Conservation (phyloP, 495 filamentous ascomycete genomes). For the Annulohypoxylon bovei region DNA sequence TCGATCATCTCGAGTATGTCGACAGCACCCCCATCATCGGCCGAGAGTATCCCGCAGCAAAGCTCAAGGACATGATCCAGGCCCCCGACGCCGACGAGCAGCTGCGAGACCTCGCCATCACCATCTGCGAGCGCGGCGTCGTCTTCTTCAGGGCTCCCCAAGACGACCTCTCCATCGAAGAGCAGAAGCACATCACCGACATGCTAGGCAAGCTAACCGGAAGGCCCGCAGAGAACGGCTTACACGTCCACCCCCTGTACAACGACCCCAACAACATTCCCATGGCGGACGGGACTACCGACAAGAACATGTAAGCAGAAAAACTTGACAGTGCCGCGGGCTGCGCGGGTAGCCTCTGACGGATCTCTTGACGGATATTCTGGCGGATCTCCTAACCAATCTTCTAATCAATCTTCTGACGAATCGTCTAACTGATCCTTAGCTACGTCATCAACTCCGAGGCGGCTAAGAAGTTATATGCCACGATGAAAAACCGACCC, state of each 20-base stretch:
- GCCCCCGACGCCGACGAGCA: conserved; percentile 73
- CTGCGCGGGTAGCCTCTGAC: too few relatives aligned
- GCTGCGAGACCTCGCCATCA: conserved; percentile 69
- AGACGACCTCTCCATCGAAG: conserved; percentile 51
- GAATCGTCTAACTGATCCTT: not conserved
- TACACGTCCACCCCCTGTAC: conserved; percentile 57
- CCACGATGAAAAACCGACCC: conserved; percentile 51
- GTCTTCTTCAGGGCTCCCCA: conserved; percentile 65
- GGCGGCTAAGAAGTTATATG: conserved; percentile 56
- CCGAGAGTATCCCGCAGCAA: conserved; percentile 68
- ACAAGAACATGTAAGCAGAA: conserved; percentile 49
- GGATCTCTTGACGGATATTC: too few relatives aligned
- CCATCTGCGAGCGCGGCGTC: conserved; percentile 67
- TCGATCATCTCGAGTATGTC: conserved; percentile 68
- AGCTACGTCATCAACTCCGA: conserved; percentile 61
- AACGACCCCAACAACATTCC: conserved; percentile 55
- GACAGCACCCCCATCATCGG: conserved; percentile 77
- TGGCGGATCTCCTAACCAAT: too few relatives aligned
- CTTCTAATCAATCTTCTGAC: not conserved
- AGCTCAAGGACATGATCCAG: conserved; percentile 66
- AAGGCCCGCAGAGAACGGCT: conserved; percentile 53
- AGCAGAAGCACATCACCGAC: conserved; percentile 54
- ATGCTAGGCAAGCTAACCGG: conserved; percentile 53
- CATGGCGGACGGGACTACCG: conserved; percentile 53
- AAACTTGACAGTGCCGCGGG: too few relatives aligned